Conservation (phyloP, 2,329 filamentous ascomycete species). For the Laburnicola sp. region DNA sequence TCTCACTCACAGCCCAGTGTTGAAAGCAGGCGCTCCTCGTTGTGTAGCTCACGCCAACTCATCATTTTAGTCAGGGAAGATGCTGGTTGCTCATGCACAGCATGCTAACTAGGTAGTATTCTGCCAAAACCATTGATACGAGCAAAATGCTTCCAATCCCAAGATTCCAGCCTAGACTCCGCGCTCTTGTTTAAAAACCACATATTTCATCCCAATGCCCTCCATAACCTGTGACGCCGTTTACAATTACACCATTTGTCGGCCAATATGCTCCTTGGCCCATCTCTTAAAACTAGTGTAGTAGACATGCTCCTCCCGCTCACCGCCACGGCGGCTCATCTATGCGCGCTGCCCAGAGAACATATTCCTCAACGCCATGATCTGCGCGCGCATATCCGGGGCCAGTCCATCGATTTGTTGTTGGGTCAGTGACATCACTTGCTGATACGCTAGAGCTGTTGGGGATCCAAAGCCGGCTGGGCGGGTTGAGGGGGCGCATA, state of each 20-base stretch:
- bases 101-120: conserved; percentile 5
- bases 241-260: neutral
- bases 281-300: neutral
- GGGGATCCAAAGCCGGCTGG: conserved; percentile 29
- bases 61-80: conserved; percentile 14
- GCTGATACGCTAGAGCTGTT: conserved; percentile 61
- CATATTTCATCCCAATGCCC: neutral
- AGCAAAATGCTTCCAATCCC: conserved; percentile 1
- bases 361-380: conserved; percentile 73
- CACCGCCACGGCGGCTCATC: no score
- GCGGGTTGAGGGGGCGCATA: conserved; percentile 49
- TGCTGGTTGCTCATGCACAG: conserved; percentile 7
- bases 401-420: conserved; percentile 78
- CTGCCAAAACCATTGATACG: neutral
- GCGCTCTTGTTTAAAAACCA: conserved; percentile 4
- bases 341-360: conserved; percentile 44
- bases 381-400: conserved; percentile 74
- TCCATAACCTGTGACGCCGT: conserved; percentile 5
- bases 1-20: neutral
- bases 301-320: no score
- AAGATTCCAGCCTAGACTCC: conserved; percentile 11
- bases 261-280: neutral
- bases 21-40: neutral
- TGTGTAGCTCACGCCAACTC: conserved; percentile 12
- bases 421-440: conserved; percentile 79